Base-by-base conservation (phyloP, 2,329 filamentous ascomycete genomes). In the Trichoderma asperellum region DNA sequence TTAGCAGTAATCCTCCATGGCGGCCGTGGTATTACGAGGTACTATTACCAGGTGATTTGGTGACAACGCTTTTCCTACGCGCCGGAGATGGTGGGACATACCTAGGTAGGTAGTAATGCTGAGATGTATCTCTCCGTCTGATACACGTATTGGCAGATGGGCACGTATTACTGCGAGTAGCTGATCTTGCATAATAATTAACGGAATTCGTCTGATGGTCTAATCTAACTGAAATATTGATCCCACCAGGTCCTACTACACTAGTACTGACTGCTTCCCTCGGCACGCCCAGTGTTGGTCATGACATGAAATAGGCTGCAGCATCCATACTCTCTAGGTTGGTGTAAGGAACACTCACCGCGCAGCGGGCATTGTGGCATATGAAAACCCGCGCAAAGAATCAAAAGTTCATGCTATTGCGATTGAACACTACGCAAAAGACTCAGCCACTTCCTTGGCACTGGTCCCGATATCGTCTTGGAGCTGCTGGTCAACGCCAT, bases 171-270 rank as follows among this genome's bases (percentile, higher is more conserved):
- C 18, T 59, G 5, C 37, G 7, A 67, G 62, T 49, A 34, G 53
- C 18, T 49, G 40, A 55, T 57, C 21, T 43, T 27, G 64, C 64
- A 59, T 67, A 52, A 59, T 29, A 29, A 58, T 59, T 47, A 27
- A 52, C 40, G 34, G 64, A 67, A 59, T 37, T 67, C 64, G 40
- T 29, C 24, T 49, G 53, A 59, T 59, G 64, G 55, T 10, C 29
- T 67, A 67, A 67, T 67, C 64, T 52, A 67, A 67, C 55, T 59
- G 64, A 59, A 59, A 67, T 59, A 29, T n/a, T n/a, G 40, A 43
- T 58, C 55, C 34, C 64, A 52, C 58, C 37, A 35, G 47, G 32
- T 27, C 8, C 52, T 14, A 47, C 5, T 37, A 37, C 4, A 34
- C 32, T 34, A 34, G 32, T 34, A 34, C 32, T 34, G 32, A 55